phyloP scores from a whole-genome alignment of 345 rosid species.

The Fremontodendron californicum region DNA sequence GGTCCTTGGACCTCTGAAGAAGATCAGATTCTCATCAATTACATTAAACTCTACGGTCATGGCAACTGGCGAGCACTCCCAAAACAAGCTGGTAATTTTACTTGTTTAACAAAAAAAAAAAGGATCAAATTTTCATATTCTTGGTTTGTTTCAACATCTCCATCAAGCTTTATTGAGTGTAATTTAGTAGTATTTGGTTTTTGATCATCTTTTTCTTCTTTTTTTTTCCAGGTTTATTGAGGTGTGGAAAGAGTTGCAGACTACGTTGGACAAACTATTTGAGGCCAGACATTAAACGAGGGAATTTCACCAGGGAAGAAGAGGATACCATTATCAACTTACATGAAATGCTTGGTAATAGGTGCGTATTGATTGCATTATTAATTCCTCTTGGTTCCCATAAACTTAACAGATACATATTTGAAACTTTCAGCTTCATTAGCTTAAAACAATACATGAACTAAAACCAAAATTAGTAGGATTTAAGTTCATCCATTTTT shows the following conservation, averaged over 20 bases:
- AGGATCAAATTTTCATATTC: background rate
- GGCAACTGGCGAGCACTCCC: slow-evolving; percentile 69
- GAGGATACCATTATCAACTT: slow-evolving; percentile 62
- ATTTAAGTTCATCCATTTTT: background rate
- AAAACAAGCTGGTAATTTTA: slow-evolving; percentile 43
- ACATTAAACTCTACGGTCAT: slow-evolving; percentile 49
- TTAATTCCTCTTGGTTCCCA: background rate
- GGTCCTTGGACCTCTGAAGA: slow-evolving; percentile 69
- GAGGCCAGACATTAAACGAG: slow-evolving; percentile 78
- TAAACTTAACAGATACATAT: background rate
- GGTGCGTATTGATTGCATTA: slow-evolving; percentile 31
- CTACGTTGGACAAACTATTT: slow-evolving; percentile 77
- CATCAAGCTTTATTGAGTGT: background rate
- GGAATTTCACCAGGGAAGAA: slow-evolving; percentile 67
- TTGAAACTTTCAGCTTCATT: background rate
- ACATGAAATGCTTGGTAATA: slow-evolving; percentile 59
- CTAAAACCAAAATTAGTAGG: background rate
- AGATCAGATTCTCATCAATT: slow-evolving; percentile 48
- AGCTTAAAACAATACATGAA: background rate
- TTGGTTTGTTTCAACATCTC: background rate
- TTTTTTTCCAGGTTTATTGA: slow-evolving; percentile 45
- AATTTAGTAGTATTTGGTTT: background rate
- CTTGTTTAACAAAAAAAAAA: too few species aligned
- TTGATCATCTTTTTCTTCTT: background rate
- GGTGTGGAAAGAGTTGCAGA: slow-evolving; percentile 89